Evolutionary conservation across 2,329 filamentous ascomycete genomes (phyloP), one percentile per base, ranked within the genome.

Genomic region (Aspergillus fumigatiaffinis): DNA sequence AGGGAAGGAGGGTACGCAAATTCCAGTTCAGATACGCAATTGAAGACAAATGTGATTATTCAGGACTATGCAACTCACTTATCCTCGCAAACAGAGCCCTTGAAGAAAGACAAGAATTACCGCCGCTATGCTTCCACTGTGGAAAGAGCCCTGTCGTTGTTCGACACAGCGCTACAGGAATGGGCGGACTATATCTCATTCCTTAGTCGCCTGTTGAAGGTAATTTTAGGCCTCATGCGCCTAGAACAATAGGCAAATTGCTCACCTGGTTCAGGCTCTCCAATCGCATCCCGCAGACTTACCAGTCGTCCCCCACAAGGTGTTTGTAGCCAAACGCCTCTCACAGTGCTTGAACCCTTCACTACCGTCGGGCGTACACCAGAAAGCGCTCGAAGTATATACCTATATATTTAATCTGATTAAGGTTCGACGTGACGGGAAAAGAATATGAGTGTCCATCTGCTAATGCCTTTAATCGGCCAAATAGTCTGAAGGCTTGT

Each of bases 171-270:
- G 29, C 82, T 97, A 65, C 92, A 97, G 76, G 94, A 99, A 85
- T 99, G 94, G 94, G 94, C 95, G 51, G 94, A 99, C 77, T 99
- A 99, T 72, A 99, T 99, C 69, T 96, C 93, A 20, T 99, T 97
- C 73, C 79, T 99, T 55, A 95, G 90, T 71, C 87, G 91, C 60
- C 81, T 99, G 51, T 81, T 96, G 60, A 97, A 97, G 85, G 91
- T 92, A 73, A 70, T 63, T 60, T 50, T 55, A 58, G 5, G 62
- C 41, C 1, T 25, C 26, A 17, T 42, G 50, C 12, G 9, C 17
- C 38, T 52, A 52, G 20, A 6, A 10, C 35, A 54, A 14, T 9
- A 41, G 14, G 42, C 50, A 58, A 14, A 58, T 55, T 26, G 12
- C 41, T 47, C 38, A 25, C 25, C 28, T 23, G 32, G 7, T 47